These are phyloP conservation scores for Colletotrichum scovillei DNA, from an alignment of 2,329 filamentous ascomycete species.

Conservation along the genomic window DNA sequence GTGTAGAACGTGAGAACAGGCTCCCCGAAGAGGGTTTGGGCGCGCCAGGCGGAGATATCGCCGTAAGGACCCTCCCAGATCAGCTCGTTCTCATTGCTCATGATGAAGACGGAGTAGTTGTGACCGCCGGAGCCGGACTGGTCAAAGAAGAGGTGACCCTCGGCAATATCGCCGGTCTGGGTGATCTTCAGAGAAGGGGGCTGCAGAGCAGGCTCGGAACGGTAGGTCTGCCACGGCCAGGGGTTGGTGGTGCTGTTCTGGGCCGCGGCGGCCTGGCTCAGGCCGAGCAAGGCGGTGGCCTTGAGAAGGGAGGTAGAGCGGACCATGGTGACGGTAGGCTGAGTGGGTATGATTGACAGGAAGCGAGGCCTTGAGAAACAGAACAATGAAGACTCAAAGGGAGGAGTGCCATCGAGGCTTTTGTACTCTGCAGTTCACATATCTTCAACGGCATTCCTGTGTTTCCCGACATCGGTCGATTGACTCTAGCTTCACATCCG, in stretches of 20 bases:
- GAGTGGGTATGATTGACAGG: background rate
- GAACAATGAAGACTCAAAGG: too few species aligned
- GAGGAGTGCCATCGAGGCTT: background rate
- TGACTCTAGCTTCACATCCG: background rate
- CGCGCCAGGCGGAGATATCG: conserved; percentile 40
- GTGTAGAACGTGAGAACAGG: conserved; percentile 45
- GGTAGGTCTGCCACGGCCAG: conserved; percentile 29
- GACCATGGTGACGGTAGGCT: conserved; percentile 1
- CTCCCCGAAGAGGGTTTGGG: conserved; percentile 44
- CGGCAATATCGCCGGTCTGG: conserved; percentile 34
- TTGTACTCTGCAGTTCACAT: background rate
- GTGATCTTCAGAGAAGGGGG: conserved; percentile 18
- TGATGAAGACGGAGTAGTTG: conserved; percentile 38
- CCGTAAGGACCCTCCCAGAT: conserved; percentile 41
- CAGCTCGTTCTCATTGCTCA: conserved; percentile 44
- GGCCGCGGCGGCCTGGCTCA: background rate
- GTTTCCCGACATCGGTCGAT: conserved; percentile 10
- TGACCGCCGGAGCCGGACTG: conserved; percentile 29
- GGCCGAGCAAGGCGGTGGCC: background rate
- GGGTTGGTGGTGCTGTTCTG: conserved; percentile 18
- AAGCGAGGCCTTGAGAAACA: background rate
- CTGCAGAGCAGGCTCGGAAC: conserved; percentile 20
- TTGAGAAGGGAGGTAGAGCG: background rate
- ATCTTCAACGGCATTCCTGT: background rate
- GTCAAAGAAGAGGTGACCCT: conserved; percentile 44